These are phyloP conservation scores for Capsicum baccatum DNA, from an alignment of 257 asterid genomes.

Conservation along the genomic window DNA sequence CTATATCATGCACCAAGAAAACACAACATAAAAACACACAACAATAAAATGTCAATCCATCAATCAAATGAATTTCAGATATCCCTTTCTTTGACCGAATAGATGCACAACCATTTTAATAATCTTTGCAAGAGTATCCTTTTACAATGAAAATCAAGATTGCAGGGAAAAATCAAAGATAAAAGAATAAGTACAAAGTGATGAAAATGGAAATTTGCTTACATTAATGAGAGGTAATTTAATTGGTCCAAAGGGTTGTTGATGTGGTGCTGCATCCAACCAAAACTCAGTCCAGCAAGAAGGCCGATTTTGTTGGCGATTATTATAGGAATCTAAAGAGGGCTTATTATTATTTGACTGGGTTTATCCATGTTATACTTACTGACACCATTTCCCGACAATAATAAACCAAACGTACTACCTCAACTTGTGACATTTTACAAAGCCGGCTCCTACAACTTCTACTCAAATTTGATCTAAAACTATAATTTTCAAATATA, in stretches of 20 bases:
- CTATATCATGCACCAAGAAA: conserved; percentile 13
- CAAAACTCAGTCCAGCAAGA: background rate
- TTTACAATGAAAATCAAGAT: background rate
- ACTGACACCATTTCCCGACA: background rate
- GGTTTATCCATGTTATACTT: background rate
- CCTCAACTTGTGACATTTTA: background rate
- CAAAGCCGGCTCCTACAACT: background rate
- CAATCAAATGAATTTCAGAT: background rate
- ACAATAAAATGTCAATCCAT: background rate
- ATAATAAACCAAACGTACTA: background rate
- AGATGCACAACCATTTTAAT: background rate
- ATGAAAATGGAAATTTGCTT: conserved; percentile 4
- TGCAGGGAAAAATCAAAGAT: background rate
- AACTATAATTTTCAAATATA: too few relatives aligned
- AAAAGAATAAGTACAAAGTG: background rate
- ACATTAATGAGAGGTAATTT: conserved; percentile 5
- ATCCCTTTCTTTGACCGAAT: background rate
- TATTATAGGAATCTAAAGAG: background rate
- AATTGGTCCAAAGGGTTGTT: background rate
- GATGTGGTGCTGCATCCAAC: conserved; percentile 1
- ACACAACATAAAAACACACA: background rate
- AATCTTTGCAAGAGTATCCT: background rate
- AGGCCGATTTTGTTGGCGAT: background rate
- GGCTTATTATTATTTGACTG: background rate
- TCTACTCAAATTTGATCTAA: background rate